Conservation (phyloP, 202 grass and related monocot species). For the Panicum hallii region DNA sequence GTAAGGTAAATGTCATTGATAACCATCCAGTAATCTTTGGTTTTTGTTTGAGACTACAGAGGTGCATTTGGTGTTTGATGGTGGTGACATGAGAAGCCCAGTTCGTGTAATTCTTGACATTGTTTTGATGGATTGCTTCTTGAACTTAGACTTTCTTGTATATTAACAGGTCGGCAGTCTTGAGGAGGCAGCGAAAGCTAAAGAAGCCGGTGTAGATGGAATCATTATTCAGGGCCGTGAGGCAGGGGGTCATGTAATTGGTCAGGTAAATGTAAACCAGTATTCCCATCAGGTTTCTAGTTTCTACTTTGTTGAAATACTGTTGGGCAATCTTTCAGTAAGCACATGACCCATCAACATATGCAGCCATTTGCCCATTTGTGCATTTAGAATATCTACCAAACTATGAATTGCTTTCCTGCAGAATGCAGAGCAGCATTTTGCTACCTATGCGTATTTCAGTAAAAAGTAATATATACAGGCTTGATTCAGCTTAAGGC, state of each 20-base stretch:
- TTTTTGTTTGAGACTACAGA: neutral
- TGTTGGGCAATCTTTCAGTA: neutral
- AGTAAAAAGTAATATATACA: neutral
- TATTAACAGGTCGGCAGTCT: constrained; percentile 59
- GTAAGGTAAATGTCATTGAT: neutral
- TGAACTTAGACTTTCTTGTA: neutral
- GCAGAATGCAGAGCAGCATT: neutral
- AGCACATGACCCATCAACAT: neutral
- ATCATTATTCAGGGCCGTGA: constrained; percentile 85
- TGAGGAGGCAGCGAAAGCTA: constrained; percentile 79
- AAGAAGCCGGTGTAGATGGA: constrained; percentile 78
- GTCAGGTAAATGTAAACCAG: constrained; percentile 54
- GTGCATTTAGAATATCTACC: constrained; percentile 35
- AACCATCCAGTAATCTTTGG: neutral
- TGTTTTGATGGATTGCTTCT: constrained; percentile 11
- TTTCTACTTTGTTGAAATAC: constrained; percentile 5
- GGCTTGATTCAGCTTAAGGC: constrained; percentile 1
- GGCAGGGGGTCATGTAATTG: constrained; percentile 83
- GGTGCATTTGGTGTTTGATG: neutral
- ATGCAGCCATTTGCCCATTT: neutral
- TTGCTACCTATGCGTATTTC: neutral
- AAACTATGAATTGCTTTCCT: neutral
- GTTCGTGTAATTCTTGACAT: neutral
- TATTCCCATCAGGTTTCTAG: constrained; percentile 8
- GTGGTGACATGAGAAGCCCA: neutral